Base-by-base conservation (phyloP, 164 flowering plant genomes). In the Hamamelis virginiana region DNA sequence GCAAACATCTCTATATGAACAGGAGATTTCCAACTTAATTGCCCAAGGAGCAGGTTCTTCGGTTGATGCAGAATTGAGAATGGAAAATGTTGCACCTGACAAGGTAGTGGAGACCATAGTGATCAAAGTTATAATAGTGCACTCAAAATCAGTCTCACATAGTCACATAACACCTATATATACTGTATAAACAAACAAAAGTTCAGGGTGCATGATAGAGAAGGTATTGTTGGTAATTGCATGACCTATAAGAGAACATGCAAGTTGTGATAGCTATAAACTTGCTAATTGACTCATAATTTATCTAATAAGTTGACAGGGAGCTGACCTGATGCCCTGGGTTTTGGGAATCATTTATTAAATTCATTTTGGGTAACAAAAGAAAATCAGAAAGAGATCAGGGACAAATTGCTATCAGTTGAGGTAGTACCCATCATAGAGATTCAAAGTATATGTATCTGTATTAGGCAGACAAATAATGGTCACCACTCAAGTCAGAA, bases 221-320 rank as follows among this genome's bases (percentile, higher is more conserved):
- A n/a, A n/a, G n/a, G n/a, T n/a, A n/a, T n/a, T n/a, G n/a, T n/a
- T n/a, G n/a, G n/a, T n/a, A n/a, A n/a, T n/a, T n/a, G n/a, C n/a
- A n/a, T n/a, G n/a, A 13, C 50, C 12, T 47, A 12, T 47, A 3
- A 9, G 50, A 47, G 50, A 47, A 47, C 12, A 0, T 47, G 50
- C 15, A n/a, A 47, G 12, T 47, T 47, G 50, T 13, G 50, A 18
- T 47, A 18, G 50, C 18, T 18, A 47, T 47, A 6, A 16, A 2
- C 41, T 33, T 33, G 3, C n/a, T 50, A n/a, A 50, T n/a, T 50
- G n/a, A 19, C 6, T 55, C n/a, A 22, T 55, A 22, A n/a, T 19
- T 55, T 19, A 55, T 55, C 26, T 11, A 5, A 21, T 45, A 44
- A 19, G 41, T 43, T 62, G 65, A 45, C 65, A 62, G 65, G 65